A percentile compares a stretch with the other conserved stretches of the same genome.
Evolutionary conservation across 768 basidiomycete genomes (phyloP).

Genomic region (Tephrocybe rancida): DNA sequence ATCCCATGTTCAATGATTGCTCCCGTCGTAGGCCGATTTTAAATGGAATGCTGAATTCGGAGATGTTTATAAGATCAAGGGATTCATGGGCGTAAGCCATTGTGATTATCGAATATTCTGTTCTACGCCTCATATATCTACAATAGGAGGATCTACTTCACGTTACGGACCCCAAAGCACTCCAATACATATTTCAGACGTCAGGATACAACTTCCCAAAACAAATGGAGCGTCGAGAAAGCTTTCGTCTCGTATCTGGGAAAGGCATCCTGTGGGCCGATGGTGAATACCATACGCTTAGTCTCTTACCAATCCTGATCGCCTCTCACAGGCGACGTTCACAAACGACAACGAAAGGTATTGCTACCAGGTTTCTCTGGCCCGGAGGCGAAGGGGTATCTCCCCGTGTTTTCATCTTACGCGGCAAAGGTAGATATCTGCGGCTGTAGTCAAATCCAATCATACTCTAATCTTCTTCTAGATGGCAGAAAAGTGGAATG

Average conservation of each 20-base stretch:
- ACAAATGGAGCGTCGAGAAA: constrained; percentile 35
- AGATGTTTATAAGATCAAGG: constrained; percentile 39
- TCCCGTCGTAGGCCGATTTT: constrained; percentile 38
- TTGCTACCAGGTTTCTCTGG: constrained; percentile 48
- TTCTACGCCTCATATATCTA: not conserved
- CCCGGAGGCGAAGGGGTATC: constrained; percentile 41
- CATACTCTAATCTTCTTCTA: constrained; percentile 17
- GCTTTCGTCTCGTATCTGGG: constrained; percentile 36
- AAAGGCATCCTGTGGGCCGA: constrained; percentile 41
- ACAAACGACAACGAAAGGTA: constrained; percentile 48
- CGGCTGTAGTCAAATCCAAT: constrained; percentile 3
- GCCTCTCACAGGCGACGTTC: constrained; percentile 31
- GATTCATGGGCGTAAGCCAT: constrained; percentile 35
- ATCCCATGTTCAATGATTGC: not conserved
- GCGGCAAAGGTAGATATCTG: constrained; percentile 30
- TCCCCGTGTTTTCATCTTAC: constrained; percentile 39
- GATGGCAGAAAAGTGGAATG: constrained; percentile 42
- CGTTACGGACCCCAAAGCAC: constrained; percentile 50
- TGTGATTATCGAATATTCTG: not conserved
- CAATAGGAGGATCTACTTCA: constrained; percentile 44
- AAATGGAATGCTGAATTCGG: constrained; percentile 47
- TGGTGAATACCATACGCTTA: constrained; percentile 29
- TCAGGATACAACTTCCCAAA: constrained; percentile 46
- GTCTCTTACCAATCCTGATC: not conserved
- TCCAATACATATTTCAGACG: constrained; percentile 45